Percentiles rank a stretch among this genome's conserved stretches.
phyloP scores from a whole-genome alignment of 2,329 filamentous ascomycete species.

The Alternaria sp. region DNA sequence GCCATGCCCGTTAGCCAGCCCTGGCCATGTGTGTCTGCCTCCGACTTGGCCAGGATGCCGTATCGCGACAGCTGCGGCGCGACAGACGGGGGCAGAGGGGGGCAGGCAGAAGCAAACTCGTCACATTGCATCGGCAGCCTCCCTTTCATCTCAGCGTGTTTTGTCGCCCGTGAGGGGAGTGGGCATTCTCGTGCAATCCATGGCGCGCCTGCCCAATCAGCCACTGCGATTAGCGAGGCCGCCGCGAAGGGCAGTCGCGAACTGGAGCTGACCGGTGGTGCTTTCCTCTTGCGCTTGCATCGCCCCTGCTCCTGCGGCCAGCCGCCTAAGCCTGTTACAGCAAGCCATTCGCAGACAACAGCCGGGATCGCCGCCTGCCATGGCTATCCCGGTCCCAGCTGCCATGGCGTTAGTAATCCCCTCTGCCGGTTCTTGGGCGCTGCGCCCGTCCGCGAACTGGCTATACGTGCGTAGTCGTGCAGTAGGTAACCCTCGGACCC shows the following conservation, averaged over 20 bases:
- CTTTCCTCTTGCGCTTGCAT: constrained; percentile 18
- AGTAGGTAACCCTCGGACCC: neutral
- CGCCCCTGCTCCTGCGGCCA: neutral
- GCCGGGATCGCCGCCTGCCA: constrained; percentile 4
- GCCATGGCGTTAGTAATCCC: constrained; percentile 16
- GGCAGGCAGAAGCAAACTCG: constrained; percentile 7
- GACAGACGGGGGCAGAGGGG: constrained; percentile 10
- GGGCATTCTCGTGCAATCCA: constrained; percentile 30
- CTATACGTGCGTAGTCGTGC: neutral
- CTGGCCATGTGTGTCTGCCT: constrained; percentile 16
- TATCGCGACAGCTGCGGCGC: constrained; percentile 19
- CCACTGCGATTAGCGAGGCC: constrained; percentile 32
- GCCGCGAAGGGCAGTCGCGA: constrained; percentile 23
- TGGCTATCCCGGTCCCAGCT: constrained; percentile 6
- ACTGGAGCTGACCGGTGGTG: constrained; percentile 20
- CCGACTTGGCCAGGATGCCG: constrained; percentile 9
- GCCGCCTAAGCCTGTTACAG: neutral
- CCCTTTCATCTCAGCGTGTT: constrained; percentile 34
- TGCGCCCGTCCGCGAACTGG: constrained; percentile 25
- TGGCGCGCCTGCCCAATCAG: constrained; percentile 33
- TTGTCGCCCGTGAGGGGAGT: constrained; percentile 20
- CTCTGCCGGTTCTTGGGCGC: constrained; percentile 38
- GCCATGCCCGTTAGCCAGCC: constrained; percentile 29
- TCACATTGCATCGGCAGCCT: constrained; percentile 19
- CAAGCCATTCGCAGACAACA: neutral